These are phyloP conservation scores for Prototheca cutis DNA, from an alignment of 163 green algal genomes.

Conservation along the genomic window DNA sequence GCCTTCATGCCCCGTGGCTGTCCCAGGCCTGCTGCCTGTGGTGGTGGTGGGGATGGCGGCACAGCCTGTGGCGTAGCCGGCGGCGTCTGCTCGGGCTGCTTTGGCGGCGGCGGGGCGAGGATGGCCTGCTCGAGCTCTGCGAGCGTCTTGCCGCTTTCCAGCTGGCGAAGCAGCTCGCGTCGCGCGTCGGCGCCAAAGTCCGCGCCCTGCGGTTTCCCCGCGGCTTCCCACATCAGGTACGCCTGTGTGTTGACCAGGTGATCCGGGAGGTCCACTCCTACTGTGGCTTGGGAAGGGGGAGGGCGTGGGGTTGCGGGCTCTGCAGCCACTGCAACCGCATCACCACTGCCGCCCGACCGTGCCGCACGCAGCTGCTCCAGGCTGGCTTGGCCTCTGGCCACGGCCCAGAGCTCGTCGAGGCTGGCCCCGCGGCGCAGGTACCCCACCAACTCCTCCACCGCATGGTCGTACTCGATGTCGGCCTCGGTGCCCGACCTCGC, in stretches of 20 bases:
- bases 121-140: conserved; percentile 29
- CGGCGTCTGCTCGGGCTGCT: background rate
- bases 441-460: conserved; percentile 35
- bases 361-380: background rate
- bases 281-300: background rate
- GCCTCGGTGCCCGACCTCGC: conserved; percentile 52
- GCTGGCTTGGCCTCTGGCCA: conserved; percentile 31
- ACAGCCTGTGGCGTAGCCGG: conserved; percentile 2
- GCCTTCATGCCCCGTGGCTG: conserved; percentile 27
- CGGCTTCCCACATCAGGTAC: conserved; percentile 81
- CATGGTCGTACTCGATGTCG: conserved; percentile 52
- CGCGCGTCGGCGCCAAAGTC: conserved; percentile 43
- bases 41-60: background rate
- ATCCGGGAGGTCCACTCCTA: conserved; percentile 1
- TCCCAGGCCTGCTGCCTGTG: conserved; percentile 32
- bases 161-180: conserved; percentile 29
- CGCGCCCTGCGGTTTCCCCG: conserved; percentile 63
- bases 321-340: background rate
- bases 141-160: conserved; percentile 14
- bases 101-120: conserved; percentile 20
- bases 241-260: conserved; percentile 48
- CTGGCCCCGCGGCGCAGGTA: conserved; percentile 34
- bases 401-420: conserved; percentile 70
- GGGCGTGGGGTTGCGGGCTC: background rate
- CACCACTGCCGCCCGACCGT: background rate